Base-by-base conservation (phyloP, 1,139 yeast species). In the Saccharomyces pastorianus region DNA sequence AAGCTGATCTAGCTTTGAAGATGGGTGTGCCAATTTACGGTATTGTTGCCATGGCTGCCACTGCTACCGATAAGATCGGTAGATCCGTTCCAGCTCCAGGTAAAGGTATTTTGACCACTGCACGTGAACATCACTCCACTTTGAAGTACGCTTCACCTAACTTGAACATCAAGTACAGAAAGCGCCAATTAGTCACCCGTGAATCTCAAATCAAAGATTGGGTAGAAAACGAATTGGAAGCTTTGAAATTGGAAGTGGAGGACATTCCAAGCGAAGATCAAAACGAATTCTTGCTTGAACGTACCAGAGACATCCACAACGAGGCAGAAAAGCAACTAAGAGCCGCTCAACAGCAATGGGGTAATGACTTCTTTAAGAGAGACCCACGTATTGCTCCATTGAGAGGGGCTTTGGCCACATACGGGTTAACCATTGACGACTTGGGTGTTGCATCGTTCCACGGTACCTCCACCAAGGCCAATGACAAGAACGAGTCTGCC, bases 61-160 rank as follows among this genome's bases (percentile, higher is more conserved):
- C 98, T 68, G 99, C 99, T 55, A 83, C 96, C 59, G 99, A 93
- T 74, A 93, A 91, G 84, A 93, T 91, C 73, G 97, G 98, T 70
- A 87, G 97, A 77, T 91, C 98, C 53, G 95, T 93, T 64, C 99
- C 99, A 64, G 99, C 99, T 71, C 99, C 99, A 75, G 99, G 99
- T 73, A 90, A 91, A 78, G 99, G 99, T 85, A 86, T 93, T 65
- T 82, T 93, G 78, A 93, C 99, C 60, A 88, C 96, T 67, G 99
- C 99, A 56, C 87, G 96, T 71, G 99, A 93, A 76, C 83, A 85
- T 69, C 91, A 85, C 65, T 90, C 91, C 64, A 81, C 80, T 67
- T 79, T 86, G 78, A 87, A 88, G 76, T 86, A 81, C 79, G 84
- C 88, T 67, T 77, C 91, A 61, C 85, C 93, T 60, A 76, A 87